Percentiles rank a stretch among this genome's conserved stretches.
Evolutionary conservation across 306 rosid genomes (phyloP).

Genomic region (Casuarina glauca): DNA sequence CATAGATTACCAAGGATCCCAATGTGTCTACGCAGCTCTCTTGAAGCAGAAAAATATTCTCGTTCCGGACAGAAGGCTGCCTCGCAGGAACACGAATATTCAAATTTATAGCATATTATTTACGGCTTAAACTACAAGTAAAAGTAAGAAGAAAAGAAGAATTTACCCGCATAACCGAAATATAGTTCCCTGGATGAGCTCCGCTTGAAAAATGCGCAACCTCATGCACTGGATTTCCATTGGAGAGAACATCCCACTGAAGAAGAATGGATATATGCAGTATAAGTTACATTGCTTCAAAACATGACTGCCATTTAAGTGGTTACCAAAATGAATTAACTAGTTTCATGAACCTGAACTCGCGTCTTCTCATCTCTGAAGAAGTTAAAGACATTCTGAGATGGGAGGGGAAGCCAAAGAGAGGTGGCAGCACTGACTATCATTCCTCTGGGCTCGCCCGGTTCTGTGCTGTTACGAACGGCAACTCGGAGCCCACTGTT

Average conservation of each 20-base stretch:
- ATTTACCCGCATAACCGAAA: slow-evolving; percentile 57
- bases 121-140: too few relatives aligned
- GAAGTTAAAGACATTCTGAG: slow-evolving; percentile 39
- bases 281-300: neutral
- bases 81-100: slow-evolving; percentile 10
- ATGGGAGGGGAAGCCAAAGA: slow-evolving; percentile 56
- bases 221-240: slow-evolving; percentile 34
- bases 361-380: slow-evolving; percentile 42
- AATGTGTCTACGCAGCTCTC: slow-evolving; percentile 48
- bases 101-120: neutral
- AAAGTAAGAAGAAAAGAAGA: neutral
- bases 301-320: neutral
- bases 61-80: slow-evolving; percentile 51
- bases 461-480: slow-evolving; percentile 32
- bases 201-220: slow-evolving; percentile 54
- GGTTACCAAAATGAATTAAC: neutral
- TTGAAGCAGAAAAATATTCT: slow-evolving; percentile 53
- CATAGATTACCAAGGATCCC: slow-evolving; percentile 50
- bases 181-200: slow-evolving; percentile 43
- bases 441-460: slow-evolving; percentile 48
- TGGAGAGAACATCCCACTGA: slow-evolving; percentile 71
- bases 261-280: neutral
- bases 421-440: slow-evolving; percentile 52
- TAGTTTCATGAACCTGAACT: slow-evolving; percentile 42
- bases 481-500: slow-evolving; percentile 41